These are phyloP conservation scores for Spatholobus suberectus DNA, from an alignment of 306 rosid species.

Conservation along the genomic window DNA sequence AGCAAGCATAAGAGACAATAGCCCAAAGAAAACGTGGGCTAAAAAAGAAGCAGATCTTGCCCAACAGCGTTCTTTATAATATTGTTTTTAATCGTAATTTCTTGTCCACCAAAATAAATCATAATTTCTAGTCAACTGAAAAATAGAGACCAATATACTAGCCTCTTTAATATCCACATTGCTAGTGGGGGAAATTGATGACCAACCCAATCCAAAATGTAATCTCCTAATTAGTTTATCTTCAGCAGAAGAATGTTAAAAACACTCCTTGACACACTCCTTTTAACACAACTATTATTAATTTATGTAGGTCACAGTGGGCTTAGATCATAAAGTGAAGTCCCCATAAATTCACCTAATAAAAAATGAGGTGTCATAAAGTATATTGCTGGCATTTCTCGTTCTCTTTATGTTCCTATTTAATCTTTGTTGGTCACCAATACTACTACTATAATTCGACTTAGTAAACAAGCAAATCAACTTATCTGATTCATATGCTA, in stretches of 20 bases:
- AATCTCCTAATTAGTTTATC: neutral
- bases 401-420: neutral
- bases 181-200: neutral
- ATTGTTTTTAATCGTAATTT: no score
- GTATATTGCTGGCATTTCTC: neutral
- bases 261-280: neutral
- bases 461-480: slow-evolving; percentile 2
- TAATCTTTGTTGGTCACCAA: neutral
- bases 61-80: no score
- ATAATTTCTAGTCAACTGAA: no score
- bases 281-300: neutral
- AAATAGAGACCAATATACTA: neutral
- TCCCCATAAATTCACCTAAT: neutral
- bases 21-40: no score
- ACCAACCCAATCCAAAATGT: neutral
- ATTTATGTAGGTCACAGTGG: neutral
- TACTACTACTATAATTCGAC: neutral
- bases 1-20: no score
- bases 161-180: neutral
- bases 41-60: no score
- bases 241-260: neutral
- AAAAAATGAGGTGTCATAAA: neutral
- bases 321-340: neutral
- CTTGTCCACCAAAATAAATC: no score
- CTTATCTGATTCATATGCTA: neutral